Evolutionary conservation across 2,329 filamentous ascomycete species (phyloP).

Genomic region (Venturia pyrina): DNA sequence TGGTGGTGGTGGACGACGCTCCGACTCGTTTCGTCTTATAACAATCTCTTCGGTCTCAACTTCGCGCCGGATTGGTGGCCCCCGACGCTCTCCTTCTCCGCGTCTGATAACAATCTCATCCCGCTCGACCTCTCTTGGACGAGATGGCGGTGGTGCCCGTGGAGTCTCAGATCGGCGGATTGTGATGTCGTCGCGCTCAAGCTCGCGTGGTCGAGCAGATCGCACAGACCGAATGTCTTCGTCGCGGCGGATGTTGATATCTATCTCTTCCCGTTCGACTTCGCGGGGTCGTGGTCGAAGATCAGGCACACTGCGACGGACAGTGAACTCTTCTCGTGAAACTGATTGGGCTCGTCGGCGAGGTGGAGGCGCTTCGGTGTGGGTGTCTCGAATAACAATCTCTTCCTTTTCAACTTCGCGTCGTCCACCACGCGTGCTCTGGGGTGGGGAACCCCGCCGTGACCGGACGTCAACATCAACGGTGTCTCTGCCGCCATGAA

Average conservation of each 20-base stretch:
- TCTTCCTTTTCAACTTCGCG: constrained; percentile 23
- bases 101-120: constrained; percentile 41
- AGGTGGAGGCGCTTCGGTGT: constrained; percentile 17
- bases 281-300: constrained; percentile 9
- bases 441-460: constrained; percentile 6
- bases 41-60: constrained; percentile 32
- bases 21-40: constrained; percentile 25
- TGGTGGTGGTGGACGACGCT: constrained; percentile 10
- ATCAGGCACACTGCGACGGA: constrained; percentile 12
- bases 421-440: constrained; percentile 21
- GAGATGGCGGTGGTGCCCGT: constrained; percentile 18
- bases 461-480: constrained; percentile 3
- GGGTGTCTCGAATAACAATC: constrained; percentile 22
- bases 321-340: constrained; percentile 9
- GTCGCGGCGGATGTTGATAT: constrained; percentile 11
- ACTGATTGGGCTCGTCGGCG: constrained; percentile 11
- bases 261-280: constrained; percentile 13
- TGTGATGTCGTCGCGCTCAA: constrained; percentile 34
- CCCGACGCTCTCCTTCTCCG: constrained; percentile 21
- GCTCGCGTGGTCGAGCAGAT: constrained; percentile 18
- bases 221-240: neutral
- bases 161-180: constrained; percentile 31
- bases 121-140: constrained; percentile 27
- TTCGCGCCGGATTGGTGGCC: constrained; percentile 18
- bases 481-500: constrained; percentile 26